phyloP scores from a whole-genome alignment of 164 flowering plant species.

The Amborella trichopoda region DNA sequence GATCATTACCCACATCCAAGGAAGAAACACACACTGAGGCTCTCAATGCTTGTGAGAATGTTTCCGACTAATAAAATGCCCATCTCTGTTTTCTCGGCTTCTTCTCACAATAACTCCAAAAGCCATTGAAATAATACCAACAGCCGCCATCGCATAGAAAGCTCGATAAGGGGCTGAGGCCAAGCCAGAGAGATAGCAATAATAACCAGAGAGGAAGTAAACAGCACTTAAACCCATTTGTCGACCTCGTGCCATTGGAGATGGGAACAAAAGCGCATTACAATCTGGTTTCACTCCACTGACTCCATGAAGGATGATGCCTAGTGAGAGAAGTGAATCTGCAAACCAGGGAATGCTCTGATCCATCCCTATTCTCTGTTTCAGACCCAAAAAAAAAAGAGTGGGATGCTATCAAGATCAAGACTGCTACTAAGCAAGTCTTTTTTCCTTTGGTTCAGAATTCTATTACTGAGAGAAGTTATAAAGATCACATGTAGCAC shows the following conservation, averaged over 20 bases:
- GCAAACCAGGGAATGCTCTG: conserved; percentile 66
- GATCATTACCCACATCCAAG: too few relatives aligned
- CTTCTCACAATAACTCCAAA: conserved; percentile 36
- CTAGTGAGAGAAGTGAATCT: conserved; percentile 63
- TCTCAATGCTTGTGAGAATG: conserved; percentile 74
- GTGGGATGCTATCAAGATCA: neutral
- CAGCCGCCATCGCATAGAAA: conserved; percentile 69
- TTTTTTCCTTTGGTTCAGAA: too few relatives aligned
- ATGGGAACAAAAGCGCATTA: conserved; percentile 25
- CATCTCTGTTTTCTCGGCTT: conserved; percentile 37
- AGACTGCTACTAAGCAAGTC: neutral
- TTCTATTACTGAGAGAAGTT: too few relatives aligned
- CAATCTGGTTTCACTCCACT: conserved; percentile 53
- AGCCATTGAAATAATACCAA: conserved; percentile 44
- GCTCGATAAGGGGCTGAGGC: conserved; percentile 63
- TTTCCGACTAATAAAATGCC: conserved; percentile 30
- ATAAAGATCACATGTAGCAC: too few relatives aligned
- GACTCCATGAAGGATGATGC: conserved; percentile 70
- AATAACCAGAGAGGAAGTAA: conserved; percentile 66
- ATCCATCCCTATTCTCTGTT: conserved; percentile 59
- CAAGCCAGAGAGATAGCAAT: conserved; percentile 51
- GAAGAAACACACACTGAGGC: neutral
- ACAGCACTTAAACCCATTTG: conserved; percentile 41
- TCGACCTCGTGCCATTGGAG: conserved; percentile 25
- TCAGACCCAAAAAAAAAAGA: neutral